phyloP scores from a whole-genome alignment of 2,329 filamentous ascomycete species.

The Colletotrichum liriopes region DNA sequence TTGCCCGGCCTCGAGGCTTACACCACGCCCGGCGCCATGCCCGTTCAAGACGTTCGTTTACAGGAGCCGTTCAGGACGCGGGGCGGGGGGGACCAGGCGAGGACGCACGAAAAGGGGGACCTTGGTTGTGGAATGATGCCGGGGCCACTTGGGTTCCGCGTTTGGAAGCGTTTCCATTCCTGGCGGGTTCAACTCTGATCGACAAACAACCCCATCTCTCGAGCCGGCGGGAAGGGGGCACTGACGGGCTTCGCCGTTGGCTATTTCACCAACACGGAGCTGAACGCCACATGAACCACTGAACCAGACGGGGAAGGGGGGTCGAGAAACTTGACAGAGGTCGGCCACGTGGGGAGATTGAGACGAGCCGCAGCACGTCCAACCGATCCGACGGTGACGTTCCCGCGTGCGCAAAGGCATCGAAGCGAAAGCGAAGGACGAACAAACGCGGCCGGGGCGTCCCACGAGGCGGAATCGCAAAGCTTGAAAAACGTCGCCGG shows the following conservation, averaged over 20 bases:
- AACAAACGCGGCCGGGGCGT: background rate
- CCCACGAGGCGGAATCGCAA: background rate
- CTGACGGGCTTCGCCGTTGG: too few species aligned
- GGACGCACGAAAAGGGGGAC: background rate
- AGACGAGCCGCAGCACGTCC: background rate
- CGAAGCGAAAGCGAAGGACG: background rate
- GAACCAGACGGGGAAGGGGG: background rate
- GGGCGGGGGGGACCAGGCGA: too few species aligned
- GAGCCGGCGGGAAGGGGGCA: too few species aligned
- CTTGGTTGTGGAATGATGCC: background rate
- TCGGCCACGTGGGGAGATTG: background rate
- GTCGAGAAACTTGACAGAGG: background rate
- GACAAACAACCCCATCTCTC: too few species aligned
- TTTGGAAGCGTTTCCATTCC: background rate
- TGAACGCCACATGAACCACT: background rate
- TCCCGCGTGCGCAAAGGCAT: too few species aligned
- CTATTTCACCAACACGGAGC: too few species aligned
- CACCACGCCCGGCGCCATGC: slow-evolving; percentile 1
- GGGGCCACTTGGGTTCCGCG: background rate
- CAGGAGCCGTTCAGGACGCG: too few species aligned
- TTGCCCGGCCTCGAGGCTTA: slow-evolving; percentile 1
- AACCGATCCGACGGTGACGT: too few species aligned
- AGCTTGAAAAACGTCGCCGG: background rate
- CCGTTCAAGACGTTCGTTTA: background rate
- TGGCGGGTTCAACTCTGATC: too few species aligned